phyloP scores from a whole-genome alignment of 208 protist species.

The Trypanosoma congolense region DNA sequence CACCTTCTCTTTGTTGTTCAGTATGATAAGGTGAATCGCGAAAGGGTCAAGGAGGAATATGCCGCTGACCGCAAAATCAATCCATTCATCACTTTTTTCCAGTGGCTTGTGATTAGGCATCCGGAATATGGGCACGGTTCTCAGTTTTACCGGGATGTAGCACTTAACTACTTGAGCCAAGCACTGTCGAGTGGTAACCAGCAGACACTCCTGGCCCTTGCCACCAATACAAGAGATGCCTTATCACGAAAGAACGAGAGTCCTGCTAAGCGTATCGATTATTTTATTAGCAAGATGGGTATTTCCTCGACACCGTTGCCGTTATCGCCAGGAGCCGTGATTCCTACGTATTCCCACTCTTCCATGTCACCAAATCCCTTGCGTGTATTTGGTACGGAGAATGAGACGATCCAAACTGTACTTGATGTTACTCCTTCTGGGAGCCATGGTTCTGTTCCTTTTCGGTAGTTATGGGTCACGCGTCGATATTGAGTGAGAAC shows the following conservation, averaged over 20 bases:
- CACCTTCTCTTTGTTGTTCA: slow-evolving; percentile 67
- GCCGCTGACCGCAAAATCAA: slow-evolving; percentile 35
- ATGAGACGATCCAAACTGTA: slow-evolving; percentile 14
- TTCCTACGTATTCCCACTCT: neutral
- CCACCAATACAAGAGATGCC: slow-evolving; percentile 36
- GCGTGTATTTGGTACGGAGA: slow-evolving; percentile 10
- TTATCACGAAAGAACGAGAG: slow-evolving; percentile 21
- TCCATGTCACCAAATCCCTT: neutral
- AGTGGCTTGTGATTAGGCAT: slow-evolving; percentile 35
- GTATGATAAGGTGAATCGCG: slow-evolving; percentile 40
- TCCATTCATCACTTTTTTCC: slow-evolving; percentile 60
- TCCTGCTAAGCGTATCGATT: slow-evolving; percentile 41
- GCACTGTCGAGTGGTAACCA: slow-evolving; percentile 34
- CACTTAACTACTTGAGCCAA: slow-evolving; percentile 27
- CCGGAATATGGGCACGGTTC: slow-evolving; percentile 61
- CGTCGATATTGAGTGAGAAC: neutral
- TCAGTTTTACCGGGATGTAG: slow-evolving; percentile 32
- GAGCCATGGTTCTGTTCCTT: slow-evolving; percentile 23
- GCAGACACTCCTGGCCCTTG: slow-evolving; percentile 27
- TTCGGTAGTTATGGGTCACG: slow-evolving; percentile 6
- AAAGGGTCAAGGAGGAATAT: slow-evolving; percentile 49
- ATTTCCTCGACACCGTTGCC: slow-evolving; percentile 3
- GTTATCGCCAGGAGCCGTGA: neutral
- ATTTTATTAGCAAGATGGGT: slow-evolving; percentile 52
- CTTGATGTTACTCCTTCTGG: slow-evolving; percentile 10